phyloP scores from a whole-genome alignment of 73 alveolate species.

The Paramecium caudatum region DNA sequence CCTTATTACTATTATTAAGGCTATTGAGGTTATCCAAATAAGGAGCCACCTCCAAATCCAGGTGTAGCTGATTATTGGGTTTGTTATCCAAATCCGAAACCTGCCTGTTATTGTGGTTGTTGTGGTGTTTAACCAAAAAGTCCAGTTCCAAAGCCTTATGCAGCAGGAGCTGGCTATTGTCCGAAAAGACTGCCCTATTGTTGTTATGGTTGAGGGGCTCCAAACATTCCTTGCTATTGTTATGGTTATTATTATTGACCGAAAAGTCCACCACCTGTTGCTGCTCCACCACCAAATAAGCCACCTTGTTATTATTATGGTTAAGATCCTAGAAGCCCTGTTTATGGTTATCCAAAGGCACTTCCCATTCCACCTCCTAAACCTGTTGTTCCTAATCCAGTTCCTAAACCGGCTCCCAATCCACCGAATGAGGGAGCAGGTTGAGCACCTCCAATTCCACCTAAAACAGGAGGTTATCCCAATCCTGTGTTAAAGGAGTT shows the following conservation, averaged over 20 bases:
- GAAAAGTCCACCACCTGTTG: slow-evolving; percentile 12
- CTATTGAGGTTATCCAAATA: background rate
- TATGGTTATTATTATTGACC: slow-evolving; percentile 1
- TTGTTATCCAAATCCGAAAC: slow-evolving; percentile 46
- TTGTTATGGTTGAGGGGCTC: background rate
- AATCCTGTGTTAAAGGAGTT: background rate
- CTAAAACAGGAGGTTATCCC: slow-evolving; percentile 46
- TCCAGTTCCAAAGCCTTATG: slow-evolving; percentile 2
- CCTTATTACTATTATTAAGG: slow-evolving; percentile 13
- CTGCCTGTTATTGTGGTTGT: background rate
- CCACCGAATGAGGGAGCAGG: slow-evolving; percentile 10
- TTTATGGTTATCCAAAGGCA: background rate
- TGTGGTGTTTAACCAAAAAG: slow-evolving; percentile 20
- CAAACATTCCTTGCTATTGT: background rate
- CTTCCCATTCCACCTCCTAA: slow-evolving; percentile 31
- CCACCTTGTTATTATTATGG: background rate
- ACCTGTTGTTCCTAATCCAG: background rate
- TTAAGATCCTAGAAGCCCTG: background rate
- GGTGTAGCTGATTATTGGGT: background rate
- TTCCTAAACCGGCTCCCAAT: background rate
- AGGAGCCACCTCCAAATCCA: background rate
- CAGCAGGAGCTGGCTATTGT: slow-evolving; percentile 6
- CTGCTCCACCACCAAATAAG: background rate
- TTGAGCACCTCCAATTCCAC: slow-evolving; percentile 1
- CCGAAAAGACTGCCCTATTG: background rate